Percentiles rank a stretch among this genome's conserved stretches.
phyloP scores from a whole-genome alignment of 2,329 filamentous ascomycete genomes.

The Fusarium sp. region DNA sequence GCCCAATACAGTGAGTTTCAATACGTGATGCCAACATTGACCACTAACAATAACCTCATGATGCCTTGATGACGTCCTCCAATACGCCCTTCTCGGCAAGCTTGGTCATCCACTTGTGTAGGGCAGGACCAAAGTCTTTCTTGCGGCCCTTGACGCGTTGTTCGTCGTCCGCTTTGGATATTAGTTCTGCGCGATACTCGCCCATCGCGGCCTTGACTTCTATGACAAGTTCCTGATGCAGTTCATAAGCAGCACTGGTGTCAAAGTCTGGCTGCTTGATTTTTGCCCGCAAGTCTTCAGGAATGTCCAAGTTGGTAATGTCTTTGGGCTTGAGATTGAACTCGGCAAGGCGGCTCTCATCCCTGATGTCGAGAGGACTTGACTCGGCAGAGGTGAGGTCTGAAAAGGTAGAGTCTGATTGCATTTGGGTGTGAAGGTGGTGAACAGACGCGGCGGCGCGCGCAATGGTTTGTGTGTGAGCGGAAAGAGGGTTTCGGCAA shows the following conservation, averaged over 20 bases:
- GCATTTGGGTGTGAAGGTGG: conserved; percentile 51
- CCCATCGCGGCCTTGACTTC: conserved; percentile 57
- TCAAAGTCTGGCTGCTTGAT: conserved; percentile 21
- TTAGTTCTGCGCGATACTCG: conserved; percentile 62
- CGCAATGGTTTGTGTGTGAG: conserved; percentile 61
- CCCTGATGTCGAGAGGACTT: conserved; percentile 37
- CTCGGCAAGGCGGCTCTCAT: conserved; percentile 43
- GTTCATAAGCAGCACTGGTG: conserved; percentile 45
- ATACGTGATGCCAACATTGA: not conserved
- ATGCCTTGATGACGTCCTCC: conserved; percentile 52
- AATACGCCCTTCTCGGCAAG: conserved; percentile 76
- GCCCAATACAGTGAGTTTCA: not conserved
- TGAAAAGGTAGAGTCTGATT: conserved; percentile 32
- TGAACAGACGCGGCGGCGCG: conserved; percentile 55
- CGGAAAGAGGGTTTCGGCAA: conserved; percentile 72
- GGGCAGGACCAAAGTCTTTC: conserved; percentile 76
- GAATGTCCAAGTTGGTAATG: conserved; percentile 38
- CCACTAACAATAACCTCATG: conserved; percentile 11
- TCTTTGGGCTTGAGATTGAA: conserved; percentile 46
- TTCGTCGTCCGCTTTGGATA: conserved; percentile 60
- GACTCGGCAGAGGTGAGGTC: conserved; percentile 38
- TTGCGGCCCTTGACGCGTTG: conserved; percentile 66
- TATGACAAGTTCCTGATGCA: conserved; percentile 54
- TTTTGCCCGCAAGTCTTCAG: conserved; percentile 23
- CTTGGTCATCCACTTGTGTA: conserved; percentile 76